These are phyloP conservation scores for Alternaria hordeiaustralica DNA, from an alignment of 2,329 filamentous ascomycete species.

Conservation along the genomic window DNA sequence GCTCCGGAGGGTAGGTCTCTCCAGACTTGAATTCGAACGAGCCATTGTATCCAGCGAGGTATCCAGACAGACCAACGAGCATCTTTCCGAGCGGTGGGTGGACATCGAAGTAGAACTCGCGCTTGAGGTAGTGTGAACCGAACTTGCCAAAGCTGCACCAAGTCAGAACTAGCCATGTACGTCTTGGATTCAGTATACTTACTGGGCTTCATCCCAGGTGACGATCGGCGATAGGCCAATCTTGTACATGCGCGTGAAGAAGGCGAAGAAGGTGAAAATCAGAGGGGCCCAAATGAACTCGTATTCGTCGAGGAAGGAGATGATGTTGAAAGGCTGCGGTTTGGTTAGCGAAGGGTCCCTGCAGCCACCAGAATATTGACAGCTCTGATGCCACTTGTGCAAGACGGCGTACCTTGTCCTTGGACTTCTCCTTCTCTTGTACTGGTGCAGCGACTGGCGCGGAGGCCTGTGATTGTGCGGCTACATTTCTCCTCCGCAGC, in stretches of 20 bases:
- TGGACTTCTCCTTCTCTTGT: slow-evolving; percentile 54
- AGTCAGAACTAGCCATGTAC: slow-evolving; percentile 25
- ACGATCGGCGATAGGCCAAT: slow-evolving; percentile 74
- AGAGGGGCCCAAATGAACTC: slow-evolving; percentile 69
- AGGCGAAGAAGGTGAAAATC: slow-evolving; percentile 66
- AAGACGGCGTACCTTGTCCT: slow-evolving; percentile 52
- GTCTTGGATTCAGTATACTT: slow-evolving; percentile 43
- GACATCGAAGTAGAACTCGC: slow-evolving; percentile 99
- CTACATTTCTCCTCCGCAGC: slow-evolving; percentile 55
- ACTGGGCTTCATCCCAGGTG: slow-evolving; percentile 80
- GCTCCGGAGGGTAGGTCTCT: slow-evolving; percentile 88
- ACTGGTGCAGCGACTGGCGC: slow-evolving; percentile 38
- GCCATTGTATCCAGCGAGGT: slow-evolving; percentile 96
- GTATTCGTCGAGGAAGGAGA: slow-evolving; percentile 68
- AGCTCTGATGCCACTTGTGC: slow-evolving; percentile 1
- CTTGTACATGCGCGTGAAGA: slow-evolving; percentile 72
- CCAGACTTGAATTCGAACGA: slow-evolving; percentile 99
- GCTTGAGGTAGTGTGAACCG: slow-evolving; percentile 97
- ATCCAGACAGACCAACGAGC: slow-evolving; percentile 94
- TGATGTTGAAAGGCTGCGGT: slow-evolving; percentile 58
- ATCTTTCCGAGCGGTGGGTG: slow-evolving; percentile 98
- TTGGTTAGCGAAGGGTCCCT: slow-evolving; percentile 22
- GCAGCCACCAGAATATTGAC: slow-evolving; percentile 1
- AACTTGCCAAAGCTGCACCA: slow-evolving; percentile 87
- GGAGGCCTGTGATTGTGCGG: slow-evolving; percentile 30